Evolutionary conservation across 306 rosid genomes (phyloP), one percentile per base, ranked within the genome.

Genomic region (Mimosa pudica): DNA sequence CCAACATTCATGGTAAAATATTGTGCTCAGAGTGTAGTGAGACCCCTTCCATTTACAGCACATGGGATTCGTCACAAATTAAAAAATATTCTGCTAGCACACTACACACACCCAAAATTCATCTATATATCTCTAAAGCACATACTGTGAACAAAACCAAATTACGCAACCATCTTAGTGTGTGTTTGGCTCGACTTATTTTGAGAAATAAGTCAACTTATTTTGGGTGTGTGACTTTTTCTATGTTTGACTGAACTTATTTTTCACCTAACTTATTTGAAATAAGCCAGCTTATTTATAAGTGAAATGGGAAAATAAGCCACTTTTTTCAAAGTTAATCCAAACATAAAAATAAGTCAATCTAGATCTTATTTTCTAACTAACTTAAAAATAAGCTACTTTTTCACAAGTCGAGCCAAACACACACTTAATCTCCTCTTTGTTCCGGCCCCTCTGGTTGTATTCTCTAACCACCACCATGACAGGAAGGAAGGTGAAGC

Each of bases 401-500:
- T n/a, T n/a, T n/a, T n/a, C n/a, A n/a, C n/a, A n/a, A n/a, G n/a
- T n/a, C n/a, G n/a, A n/a, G n/a, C n/a, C n/a, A n/a, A n/a, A n/a
- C n/a, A n/a, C n/a, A n/a, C n/a, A n/a, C n/a, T n/a, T 16, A 60
- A 41, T 42, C 16, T 61, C 64, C 8, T 60, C 70, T 30, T 62
- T 52, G 35, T 51, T 74, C 64, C 30, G 30, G 1, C 30, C 30
- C 8, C 62, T 78, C 60, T 70, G 32, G 45, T 36, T 32, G 3
- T 32, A 47, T 75, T 24, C 48, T 75, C 65, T 38, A 1, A 41
- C 1, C 30, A 3, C 3, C 7, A 16, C 67, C 70, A 85, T 79
- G 88, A 13, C 77, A 32, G 75, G 86, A 49, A 83, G 55, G 61
- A 79, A 79, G 74, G 66, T 77, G 35, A 55, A 72, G 8, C 78